Evolutionary conservation across 352 stramenopile species (phyloP), one percentile per base, ranked within the genome.

Genomic region (Pythium periplocum): DNA sequence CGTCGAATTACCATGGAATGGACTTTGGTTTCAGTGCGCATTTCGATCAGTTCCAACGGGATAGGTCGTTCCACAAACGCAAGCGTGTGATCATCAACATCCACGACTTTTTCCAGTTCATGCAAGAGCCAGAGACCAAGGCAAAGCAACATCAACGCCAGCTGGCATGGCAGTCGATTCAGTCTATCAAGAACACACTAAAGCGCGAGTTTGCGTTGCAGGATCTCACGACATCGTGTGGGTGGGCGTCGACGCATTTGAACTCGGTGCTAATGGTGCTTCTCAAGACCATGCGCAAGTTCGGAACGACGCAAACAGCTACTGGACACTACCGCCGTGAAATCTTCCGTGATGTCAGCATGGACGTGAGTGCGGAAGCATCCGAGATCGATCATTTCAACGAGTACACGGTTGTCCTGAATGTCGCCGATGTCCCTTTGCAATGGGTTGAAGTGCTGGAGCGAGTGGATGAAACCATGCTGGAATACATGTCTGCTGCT

Each of bases 381-480:
- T 84, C 74, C 1, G 70, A 75, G 4, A 86, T 87, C 26, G 74
- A 87, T 47, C 67, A 69, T 33, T 66, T 63, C 41, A 69, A 87
- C 53, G 77, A 86, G 56, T 87, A 84, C 45, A 66, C 57, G 6
- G 69, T 87, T 7, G 59, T 59, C 4, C 50, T 87, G 31, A 85
- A 84, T 39, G 71, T 76, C 3, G 69, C 77, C 0, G 77, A 87
- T 51, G 77, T 87, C 6, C 77, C 74, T 2, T 51, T 86, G 3
- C 77, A 87, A 43, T 87, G 77, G 77, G 53, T 86, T n/a, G 67
- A 83, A 58, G 64, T 83, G 32, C 51, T 87, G 2, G 74, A 86
- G 48, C 66, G 55, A 10, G 61, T 87, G 3, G 77, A 87, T 47
- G 53, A 49, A 1, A 47, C 59, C 6, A 83, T 87, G 72, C 50